These are phyloP conservation scores for Lippia alba DNA, from an alignment of 305 asterid genomes.

Conservation along the genomic window DNA sequence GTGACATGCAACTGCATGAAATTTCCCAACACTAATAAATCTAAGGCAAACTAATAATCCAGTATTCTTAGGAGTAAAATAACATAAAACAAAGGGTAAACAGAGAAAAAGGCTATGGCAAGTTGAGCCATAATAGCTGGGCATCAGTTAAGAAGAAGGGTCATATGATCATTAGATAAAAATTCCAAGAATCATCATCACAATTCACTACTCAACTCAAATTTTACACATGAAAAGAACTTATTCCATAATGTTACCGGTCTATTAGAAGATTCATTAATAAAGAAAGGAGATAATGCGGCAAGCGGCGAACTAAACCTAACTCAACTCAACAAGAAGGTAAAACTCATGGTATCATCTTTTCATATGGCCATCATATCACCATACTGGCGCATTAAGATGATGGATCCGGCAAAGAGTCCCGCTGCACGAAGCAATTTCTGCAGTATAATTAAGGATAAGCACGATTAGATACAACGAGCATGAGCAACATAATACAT, in stretches of 20 bases:
- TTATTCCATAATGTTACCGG: constrained; percentile 17
- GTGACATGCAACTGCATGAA: too few species aligned
- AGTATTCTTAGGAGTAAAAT: too few species aligned
- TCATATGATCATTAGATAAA: background rate
- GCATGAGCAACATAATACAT: too few species aligned
- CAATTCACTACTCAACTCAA: constrained; percentile 3
- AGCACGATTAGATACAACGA: background rate
- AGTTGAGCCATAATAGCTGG: background rate
- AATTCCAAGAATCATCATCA: background rate
- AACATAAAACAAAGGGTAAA: too few species aligned
- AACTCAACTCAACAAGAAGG: constrained; percentile 26
- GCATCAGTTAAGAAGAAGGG: background rate
- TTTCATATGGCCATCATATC: constrained; percentile 78
- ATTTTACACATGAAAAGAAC: constrained; percentile 23
- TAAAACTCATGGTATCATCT: constrained; percentile 26
- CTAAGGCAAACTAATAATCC: too few species aligned
- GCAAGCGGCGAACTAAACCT: constrained; percentile 9
- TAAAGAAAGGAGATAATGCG: background rate
- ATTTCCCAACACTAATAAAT: too few species aligned
- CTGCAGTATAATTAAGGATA: constrained; percentile 46
- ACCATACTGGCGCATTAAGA: constrained; percentile 83
- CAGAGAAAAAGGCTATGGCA: too few species aligned
- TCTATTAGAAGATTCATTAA: constrained; percentile 9
- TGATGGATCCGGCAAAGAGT: constrained; percentile 80
- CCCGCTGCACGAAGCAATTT: constrained; percentile 79